Base-by-base conservation (phyloP, 495 filamentous ascomycete species). In the Penicillium steckii region DNA sequence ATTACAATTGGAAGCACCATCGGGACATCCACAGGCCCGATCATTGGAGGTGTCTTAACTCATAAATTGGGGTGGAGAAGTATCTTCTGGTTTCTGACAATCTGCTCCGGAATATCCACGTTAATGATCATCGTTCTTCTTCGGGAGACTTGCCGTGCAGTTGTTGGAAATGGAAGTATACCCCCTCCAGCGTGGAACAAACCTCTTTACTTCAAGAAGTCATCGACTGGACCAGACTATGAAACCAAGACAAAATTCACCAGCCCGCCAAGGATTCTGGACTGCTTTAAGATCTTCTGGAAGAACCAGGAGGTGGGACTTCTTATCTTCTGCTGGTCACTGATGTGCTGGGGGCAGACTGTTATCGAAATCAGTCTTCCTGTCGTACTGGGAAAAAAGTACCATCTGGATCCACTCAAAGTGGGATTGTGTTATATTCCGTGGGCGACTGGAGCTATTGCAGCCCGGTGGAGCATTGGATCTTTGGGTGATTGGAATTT, bases 41-140 rank as follows among this genome's bases (percentile, higher is more conserved):
- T 83, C 0, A 70, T 88, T 13, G 86, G 85, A 4, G 85, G 85
- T 0, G 32, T 86, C 2, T 66, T 88, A 1, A 68, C 77, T 1
- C 69, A 86, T 40, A 83, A 77, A 44, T 70, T 88, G 2, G 84
- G 82, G 1, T 89, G 85, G 86, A 59, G 80, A 21, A 73, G 78
- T 33, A 83, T 85, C 45, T 90, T 90, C 63, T 87, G 83, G 83
- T 86, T 87, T 57, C 70, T 86, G 17, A 70, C 76, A 37, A 86
- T 86, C 8, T 26, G 21, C 6, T 23, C 46, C n/a, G 46, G 30
- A 87, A 84, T 53, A 89, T 90, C 60, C 68, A 8, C 13, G 2
- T 6, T 38, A 1, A 5, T 37, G 10, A 15, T 52, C 12, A n/a
- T 46, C 12, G 6, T 59, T 8, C 42, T 64, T 12, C 55, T 71